Percentiles rank a stretch among this genome's conserved stretches.
Conservation (phyloP, 768 basidiomycete species). For the Tubosaeta sp. region DNA sequence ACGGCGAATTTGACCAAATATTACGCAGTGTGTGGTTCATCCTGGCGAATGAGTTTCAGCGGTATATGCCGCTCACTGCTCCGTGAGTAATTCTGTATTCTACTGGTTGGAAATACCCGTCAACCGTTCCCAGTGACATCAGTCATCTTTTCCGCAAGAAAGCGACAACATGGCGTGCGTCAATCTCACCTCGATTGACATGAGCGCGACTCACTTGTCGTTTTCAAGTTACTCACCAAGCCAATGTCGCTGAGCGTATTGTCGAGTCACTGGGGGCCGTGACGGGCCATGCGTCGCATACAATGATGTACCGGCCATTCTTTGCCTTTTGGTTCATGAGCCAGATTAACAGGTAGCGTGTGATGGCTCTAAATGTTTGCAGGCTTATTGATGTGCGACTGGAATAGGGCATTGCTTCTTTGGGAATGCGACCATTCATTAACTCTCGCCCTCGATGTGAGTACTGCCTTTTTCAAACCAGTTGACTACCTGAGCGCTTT, state of each 20-base stretch:
- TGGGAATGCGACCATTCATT: constrained; percentile 60
- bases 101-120: not conserved
- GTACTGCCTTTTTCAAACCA: constrained; percentile 54
- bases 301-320: constrained; percentile 56
- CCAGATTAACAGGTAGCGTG: constrained; percentile 52
- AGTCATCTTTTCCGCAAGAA: constrained; percentile 46
- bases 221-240: constrained; percentile 55
- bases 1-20: constrained; percentile 1
- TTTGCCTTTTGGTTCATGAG: constrained; percentile 76
- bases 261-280: constrained; percentile 57
- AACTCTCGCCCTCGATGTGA: constrained; percentile 57
- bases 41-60: constrained; percentile 65
- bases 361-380: not conserved
- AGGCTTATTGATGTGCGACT: constrained; percentile 11
- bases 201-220: constrained; percentile 4
- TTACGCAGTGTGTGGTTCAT: constrained; percentile 57
- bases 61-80: constrained; percentile 55
- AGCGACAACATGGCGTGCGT: constrained; percentile 65
- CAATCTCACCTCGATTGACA: constrained; percentile 5
- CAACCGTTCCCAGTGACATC: constrained; percentile 26
- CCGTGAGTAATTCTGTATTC: constrained; percentile 37
- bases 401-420: constrained; percentile 47
- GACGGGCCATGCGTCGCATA: constrained; percentile 46
- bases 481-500: constrained; percentile 57
- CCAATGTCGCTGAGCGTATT: constrained; percentile 52